Conservation (phyloP, 495 filamentous ascomycete species). For the Aspergillus biplanus region DNA sequence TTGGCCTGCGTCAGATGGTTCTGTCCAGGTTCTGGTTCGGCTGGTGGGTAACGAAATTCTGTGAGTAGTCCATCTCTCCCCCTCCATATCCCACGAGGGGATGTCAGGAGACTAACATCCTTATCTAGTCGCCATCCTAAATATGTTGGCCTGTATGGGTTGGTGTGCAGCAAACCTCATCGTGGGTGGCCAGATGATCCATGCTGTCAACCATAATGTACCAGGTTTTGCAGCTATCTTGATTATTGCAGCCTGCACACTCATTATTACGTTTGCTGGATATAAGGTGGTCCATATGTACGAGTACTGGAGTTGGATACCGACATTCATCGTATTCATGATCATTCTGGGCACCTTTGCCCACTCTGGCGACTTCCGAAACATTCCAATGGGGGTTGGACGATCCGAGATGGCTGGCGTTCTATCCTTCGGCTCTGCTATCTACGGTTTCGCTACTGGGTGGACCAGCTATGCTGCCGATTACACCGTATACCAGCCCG, state of each 20-base stretch:
- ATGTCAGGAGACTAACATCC: neutral
- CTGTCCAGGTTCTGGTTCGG: slow-evolving; percentile 84
- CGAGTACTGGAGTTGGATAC: slow-evolving; percentile 81
- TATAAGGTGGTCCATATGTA: slow-evolving; percentile 83
- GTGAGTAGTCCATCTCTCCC: slow-evolving; percentile 47
- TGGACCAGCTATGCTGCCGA: slow-evolving; percentile 83
- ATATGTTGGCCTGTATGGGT: slow-evolving; percentile 75
- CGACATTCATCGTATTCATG: slow-evolving; percentile 75
- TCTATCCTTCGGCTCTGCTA: slow-evolving; percentile 72
- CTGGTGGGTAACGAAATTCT: slow-evolving; percentile 70
- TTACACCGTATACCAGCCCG: slow-evolving; percentile 83
- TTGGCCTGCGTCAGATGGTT: slow-evolving; percentile 85
- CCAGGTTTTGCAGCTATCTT: slow-evolving; percentile 79
- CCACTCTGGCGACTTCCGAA: slow-evolving; percentile 72
- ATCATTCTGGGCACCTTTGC: slow-evolving; percentile 76
- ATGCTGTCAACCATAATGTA: slow-evolving; percentile 72
- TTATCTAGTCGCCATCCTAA: slow-evolving; percentile 67
- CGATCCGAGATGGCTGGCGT: slow-evolving; percentile 63
- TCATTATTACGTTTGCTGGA: slow-evolving; percentile 73
- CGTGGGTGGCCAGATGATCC: slow-evolving; percentile 79
- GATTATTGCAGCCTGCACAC: slow-evolving; percentile 72
- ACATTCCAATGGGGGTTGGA: slow-evolving; percentile 66
- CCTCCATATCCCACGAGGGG: neutral
- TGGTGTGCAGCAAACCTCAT: slow-evolving; percentile 80
- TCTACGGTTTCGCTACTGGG: slow-evolving; percentile 79